phyloP scores from a whole-genome alignment of 345 rosid species.

The Erysimum cheiranthoides region DNA sequence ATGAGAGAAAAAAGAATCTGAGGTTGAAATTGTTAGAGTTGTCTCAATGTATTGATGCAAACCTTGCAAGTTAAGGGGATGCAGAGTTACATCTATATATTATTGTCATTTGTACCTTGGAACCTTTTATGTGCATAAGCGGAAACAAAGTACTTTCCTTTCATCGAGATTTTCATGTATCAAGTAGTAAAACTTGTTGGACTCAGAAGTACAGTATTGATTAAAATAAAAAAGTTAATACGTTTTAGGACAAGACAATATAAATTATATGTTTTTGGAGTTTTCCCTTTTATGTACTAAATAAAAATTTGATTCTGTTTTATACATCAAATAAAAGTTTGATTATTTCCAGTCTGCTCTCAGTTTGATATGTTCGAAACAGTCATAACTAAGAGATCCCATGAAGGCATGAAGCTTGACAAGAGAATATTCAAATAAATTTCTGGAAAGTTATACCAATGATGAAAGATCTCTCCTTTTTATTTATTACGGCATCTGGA shows the following conservation, averaged over 20 bases:
- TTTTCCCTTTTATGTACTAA: too few species aligned
- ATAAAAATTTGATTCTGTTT: too few species aligned
- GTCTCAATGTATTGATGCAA: conserved; percentile 34
- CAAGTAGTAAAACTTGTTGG: not conserved
- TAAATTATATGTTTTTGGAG: not conserved
- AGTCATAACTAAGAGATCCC: not conserved
- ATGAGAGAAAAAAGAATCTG: conserved; percentile 9
- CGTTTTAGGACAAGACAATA: not conserved
- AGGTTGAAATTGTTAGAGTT: conserved; percentile 33
- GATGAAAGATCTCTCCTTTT: not conserved
- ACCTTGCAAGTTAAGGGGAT: conserved; percentile 19
- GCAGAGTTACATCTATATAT: conserved; percentile 33
- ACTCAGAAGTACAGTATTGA: not conserved
- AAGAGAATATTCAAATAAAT: not conserved
- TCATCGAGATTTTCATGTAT: conserved; percentile 3
- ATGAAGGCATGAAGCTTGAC: not conserved
- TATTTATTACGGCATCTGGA: not conserved
- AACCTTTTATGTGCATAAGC: conserved; percentile 33
- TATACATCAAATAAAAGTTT: too few species aligned
- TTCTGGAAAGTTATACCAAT: not conserved
- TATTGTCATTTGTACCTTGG: conserved; percentile 35
- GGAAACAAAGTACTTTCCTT: conserved; percentile 21
- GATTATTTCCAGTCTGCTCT: too few species aligned
- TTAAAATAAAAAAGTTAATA: not conserved
- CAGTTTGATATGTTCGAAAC: not conserved